Conservation (phyloP, 495 filamentous ascomycete genomes). For the Podospora tetraspora region DNA sequence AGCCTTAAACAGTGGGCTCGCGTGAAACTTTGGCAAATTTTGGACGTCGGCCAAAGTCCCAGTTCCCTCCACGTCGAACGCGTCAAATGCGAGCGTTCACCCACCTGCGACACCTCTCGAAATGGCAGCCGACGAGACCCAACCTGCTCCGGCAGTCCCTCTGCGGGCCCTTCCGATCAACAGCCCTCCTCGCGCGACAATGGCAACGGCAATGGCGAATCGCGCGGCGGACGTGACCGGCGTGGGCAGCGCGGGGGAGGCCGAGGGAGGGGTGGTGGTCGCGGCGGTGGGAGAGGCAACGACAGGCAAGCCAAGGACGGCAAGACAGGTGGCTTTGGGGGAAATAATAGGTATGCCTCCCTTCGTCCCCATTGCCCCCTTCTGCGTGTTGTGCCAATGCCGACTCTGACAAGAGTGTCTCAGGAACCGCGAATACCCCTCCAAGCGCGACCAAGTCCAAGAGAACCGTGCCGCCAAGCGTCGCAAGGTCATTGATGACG, state of each 20-base stretch:
- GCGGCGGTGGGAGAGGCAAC: conserved; percentile 14
- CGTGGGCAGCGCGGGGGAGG: conserved; percentile 3
- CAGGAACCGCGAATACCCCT: conserved; percentile 29
- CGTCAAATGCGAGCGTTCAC: conserved; percentile 14
- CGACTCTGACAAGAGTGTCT: conserved; percentile 25
- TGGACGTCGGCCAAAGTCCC: not conserved
- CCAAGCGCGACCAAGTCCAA: conserved; percentile 60
- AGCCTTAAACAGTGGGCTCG: not conserved
- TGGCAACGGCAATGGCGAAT: conserved; percentile 5
- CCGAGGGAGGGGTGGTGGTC: conserved; percentile 3
- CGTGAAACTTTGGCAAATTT: not conserved
- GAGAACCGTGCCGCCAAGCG: conserved; percentile 54
- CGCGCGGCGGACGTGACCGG: not conserved
- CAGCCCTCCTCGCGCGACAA: not conserved
- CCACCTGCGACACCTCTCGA: conserved; percentile 8
- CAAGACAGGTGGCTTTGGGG: conserved; percentile 22
- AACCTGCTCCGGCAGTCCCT: conserved; percentile 1
- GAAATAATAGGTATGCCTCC: conserved; percentile 21
- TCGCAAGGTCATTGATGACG: conserved; percentile 39
- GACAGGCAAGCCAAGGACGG: conserved; percentile 12
- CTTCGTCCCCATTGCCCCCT: not conserved
- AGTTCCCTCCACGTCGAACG: not conserved
- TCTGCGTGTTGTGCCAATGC: conserved; percentile 14
- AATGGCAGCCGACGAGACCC: conserved; percentile 18
- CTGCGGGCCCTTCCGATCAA: not conserved